Evolutionary conservation across 2,329 filamentous ascomycete genomes (phyloP), one percentile per base, ranked within the genome.

Genomic region (Beauveria sp.): DNA sequence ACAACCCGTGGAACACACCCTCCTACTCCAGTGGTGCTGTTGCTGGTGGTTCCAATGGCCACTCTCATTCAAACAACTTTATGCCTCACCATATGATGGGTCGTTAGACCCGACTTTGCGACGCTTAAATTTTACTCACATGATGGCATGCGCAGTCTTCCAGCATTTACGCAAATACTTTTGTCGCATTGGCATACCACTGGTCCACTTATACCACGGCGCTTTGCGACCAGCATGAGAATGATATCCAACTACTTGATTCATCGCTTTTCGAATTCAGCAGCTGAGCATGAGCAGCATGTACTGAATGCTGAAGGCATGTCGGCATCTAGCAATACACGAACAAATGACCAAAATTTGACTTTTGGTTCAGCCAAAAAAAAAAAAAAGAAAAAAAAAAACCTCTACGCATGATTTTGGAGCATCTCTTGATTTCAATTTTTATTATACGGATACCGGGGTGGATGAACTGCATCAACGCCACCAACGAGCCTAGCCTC

Each of bases 1-100:
- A 61, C 53, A 68, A 68, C 22, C 65, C 63, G 10, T 70, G 68
- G 69, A 68, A 68, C 52, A 61, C 59, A 4, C 54, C 67, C 10
- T 34, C 52, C 8, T 70, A 67, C 59, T 64, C 65, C 46, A 67
- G 64, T 46, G 63, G 66, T 16, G 30, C 26, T 46, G 50, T 26
- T 4, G 5, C 20, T 12, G 50, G 48, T 20, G 43, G 30, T 20
- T 50, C 46, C 54, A 55, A 30, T 24, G 14, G 46, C 3, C 24
- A 50, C 1, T 9, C 22, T 26, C 34, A 14, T 37, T n/a, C 46
- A 14, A 50, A 54, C 8, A 47, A 24, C 48, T 48, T 24, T 40
- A 14, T 55, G 20, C 57, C 62, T 26, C 63, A 57, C 6, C 61
- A 63, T 26, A 62, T 63, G 58, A 63, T 55, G 53, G 63, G 63